Percentiles rank a stretch among this genome's conserved stretches.
Conservation (phyloP, 306 rosid species). For the Cucumis melo region DNA sequence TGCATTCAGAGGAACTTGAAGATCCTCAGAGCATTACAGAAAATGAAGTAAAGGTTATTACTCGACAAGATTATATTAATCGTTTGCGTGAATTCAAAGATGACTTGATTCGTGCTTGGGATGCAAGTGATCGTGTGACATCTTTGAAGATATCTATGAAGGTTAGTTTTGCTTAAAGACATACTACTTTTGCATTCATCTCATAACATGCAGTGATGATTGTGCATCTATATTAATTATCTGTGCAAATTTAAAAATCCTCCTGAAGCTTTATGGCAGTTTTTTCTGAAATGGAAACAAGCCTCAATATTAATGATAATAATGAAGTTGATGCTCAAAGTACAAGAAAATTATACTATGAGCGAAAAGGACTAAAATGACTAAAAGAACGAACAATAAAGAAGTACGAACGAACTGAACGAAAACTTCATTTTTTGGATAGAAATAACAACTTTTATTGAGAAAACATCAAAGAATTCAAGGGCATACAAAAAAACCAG, state of each 20-base stretch:
- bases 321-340: too few species aligned
- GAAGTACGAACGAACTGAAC: too few species aligned
- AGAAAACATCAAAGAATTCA: too few species aligned
- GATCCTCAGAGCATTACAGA: conserved; percentile 52
- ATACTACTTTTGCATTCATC: neutral
- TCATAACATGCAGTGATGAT: neutral
- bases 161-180: conserved; percentile 29
- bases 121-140: conserved; percentile 66
- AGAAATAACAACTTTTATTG: too few species aligned
- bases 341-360: too few species aligned
- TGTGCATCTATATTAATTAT: neutral
- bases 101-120: conserved; percentile 73
- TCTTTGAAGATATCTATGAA: conserved; percentile 62
- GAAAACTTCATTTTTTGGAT: too few species aligned
- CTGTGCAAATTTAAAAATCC: neutral
- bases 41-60: conserved; percentile 49
- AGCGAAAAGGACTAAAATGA: too few species aligned
- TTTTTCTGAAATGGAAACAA: neutral
- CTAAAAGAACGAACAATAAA: too few species aligned
- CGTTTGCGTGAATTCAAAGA: conserved; percentile 78
- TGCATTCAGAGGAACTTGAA: conserved; percentile 70
- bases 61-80: conserved; percentile 71
- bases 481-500: too few species aligned
- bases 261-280: neutral
- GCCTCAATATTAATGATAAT: too few species aligned